Conservation (phyloP, 257 asterid genomes). For the Nicotiana noctiflora region DNA sequence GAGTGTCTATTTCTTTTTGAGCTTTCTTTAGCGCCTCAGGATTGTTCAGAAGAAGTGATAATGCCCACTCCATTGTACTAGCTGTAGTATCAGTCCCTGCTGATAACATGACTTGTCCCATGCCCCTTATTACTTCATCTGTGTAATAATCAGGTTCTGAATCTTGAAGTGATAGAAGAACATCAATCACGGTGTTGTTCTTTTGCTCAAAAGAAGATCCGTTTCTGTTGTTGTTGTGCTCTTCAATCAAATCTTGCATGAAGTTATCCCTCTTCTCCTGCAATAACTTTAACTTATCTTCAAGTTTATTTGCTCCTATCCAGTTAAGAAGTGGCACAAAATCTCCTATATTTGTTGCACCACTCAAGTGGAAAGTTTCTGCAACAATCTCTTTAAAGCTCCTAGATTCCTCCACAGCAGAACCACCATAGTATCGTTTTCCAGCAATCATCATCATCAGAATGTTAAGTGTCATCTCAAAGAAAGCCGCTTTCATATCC, state of each 20-base stretch:
- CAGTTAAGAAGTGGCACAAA: constrained; percentile 27
- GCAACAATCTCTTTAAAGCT: constrained; percentile 26
- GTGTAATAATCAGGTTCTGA: constrained; percentile 34
- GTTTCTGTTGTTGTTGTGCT: constrained; percentile 8
- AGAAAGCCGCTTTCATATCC: constrained; percentile 29
- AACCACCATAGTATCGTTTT: constrained; percentile 25
- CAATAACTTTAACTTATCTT: constrained; percentile 19
- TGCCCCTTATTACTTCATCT: constrained; percentile 23
- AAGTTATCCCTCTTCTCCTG: constrained; percentile 31
- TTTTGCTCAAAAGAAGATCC: background rate
- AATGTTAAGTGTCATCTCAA: constrained; percentile 27
- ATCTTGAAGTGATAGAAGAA: constrained; percentile 31
- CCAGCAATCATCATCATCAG: constrained; percentile 45
- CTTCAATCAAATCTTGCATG: constrained; percentile 39
- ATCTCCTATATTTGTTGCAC: constrained; percentile 28
- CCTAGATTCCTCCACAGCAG: constrained; percentile 17
- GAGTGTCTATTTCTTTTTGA: constrained; percentile 38
- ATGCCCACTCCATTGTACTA: constrained; percentile 58
- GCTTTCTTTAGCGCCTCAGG: constrained; percentile 39
- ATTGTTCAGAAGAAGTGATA: constrained; percentile 50
- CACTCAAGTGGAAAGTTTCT: constrained; percentile 13
- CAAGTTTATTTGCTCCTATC: constrained; percentile 24
- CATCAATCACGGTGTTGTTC: constrained; percentile 31
- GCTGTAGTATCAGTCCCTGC: constrained; percentile 58
- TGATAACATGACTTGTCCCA: constrained; percentile 25